Conservation (phyloP, 805 yeast species). For the Naumovozyma dairenensis region DNA sequence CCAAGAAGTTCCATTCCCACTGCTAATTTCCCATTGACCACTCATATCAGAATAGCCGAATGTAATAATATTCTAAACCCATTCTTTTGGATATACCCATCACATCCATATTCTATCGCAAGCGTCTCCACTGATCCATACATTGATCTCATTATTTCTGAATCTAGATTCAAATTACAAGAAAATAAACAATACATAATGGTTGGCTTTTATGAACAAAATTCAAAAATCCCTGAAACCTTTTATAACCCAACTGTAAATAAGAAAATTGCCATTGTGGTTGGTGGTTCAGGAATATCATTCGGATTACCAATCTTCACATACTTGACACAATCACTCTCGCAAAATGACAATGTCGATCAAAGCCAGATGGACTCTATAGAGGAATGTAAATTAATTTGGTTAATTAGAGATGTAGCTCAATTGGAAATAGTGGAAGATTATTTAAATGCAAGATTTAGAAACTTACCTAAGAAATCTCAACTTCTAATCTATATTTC, state of each 20-base stretch:
- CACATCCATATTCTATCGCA: conserved; percentile 62
- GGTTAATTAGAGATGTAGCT: conserved; percentile 41
- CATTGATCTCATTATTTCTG: conserved; percentile 38
- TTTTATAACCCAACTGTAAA: conserved; percentile 33
- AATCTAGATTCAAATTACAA: conserved; percentile 28
- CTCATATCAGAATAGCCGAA: background rate
- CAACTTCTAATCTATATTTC: background rate
- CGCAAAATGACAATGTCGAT: too few relatives aligned
- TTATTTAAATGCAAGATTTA: background rate
- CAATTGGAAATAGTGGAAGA: background rate
- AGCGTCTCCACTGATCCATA: conserved; percentile 33
- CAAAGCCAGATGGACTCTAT: conserved; percentile 19
- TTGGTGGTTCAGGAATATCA: conserved; percentile 72
- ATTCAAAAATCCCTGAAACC: background rate
- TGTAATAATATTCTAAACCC: conserved; percentile 27
- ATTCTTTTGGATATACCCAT: conserved; percentile 41
- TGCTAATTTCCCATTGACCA: conserved; percentile 24
- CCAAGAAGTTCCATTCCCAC: conserved; percentile 13
- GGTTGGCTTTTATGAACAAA: conserved; percentile 29
- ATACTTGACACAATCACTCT: conserved; percentile 24
- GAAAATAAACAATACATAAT: conserved; percentile 31
- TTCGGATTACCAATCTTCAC: conserved; percentile 46
- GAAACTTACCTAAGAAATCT: background rate
- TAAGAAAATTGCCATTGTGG: conserved; percentile 40
- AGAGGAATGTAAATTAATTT: conserved; percentile 31